Evolutionary conservation across 345 rosid genomes (phyloP), one percentile per base, ranked within the genome.

Genomic region (Ailanthus altissimus): DNA sequence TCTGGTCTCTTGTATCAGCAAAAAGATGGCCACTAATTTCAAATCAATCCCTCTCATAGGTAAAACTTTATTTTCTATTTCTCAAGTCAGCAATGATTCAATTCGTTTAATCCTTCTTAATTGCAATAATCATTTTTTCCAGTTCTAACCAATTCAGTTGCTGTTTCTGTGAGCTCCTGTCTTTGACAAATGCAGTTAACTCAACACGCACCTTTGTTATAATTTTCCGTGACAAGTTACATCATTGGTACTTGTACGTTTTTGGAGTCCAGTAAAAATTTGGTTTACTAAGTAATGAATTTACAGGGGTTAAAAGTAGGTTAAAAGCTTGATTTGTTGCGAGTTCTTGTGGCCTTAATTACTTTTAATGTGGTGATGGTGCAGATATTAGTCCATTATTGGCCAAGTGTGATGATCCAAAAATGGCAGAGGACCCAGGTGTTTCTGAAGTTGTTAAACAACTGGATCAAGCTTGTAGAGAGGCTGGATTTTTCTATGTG

Each of bases 401-500:
- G 61, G 85, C 77, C 53, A 94, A 86, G 77, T 85, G 87, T 42
- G 91, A 87, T 80, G 94, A 91, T 76, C 86, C 93, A 20, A 63
- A 84, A 64, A 86, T 91, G 89, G 81, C 81, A 12, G 85, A 84
- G 54, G 95, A 93, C 78, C 83, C 85, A 5, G 84, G 81, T 23
- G 97, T 91, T 2, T 64, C 74, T 23, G 77, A 82, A 36, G 97
- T 93, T 81, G 90, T 93, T 62, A 74, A 74, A 61, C 78, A 89
- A 79, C 80, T 95, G 70, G 91, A 93, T 78, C 88, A 51, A 76
- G 99, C 97, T 76, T 95, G 99, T 77, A 81, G 91, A 32, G 92
- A 91, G 43, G 91, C 97, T 21, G 97, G 98, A 14, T 95, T 95
- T 83, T 95, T 95, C 87, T 89, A 95, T 67, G 98, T 91, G 92